Evolutionary conservation across 2,329 filamentous ascomycete species (phyloP).

Genomic region (Sclerotinia trifoliorum): DNA sequence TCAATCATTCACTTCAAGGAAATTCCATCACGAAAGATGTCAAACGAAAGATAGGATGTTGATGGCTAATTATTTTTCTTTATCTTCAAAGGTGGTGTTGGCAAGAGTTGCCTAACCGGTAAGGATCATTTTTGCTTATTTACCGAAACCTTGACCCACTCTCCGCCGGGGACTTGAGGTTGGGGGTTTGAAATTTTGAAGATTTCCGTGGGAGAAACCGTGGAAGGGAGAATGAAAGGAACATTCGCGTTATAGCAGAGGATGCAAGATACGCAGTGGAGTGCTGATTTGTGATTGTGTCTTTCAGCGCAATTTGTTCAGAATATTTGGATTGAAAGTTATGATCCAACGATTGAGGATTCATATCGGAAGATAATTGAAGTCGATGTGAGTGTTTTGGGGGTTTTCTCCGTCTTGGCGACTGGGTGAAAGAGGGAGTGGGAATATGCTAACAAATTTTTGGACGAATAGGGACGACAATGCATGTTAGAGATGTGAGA

Average conservation of each 20-base stretch:
- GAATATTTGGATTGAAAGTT: constrained; percentile 72
- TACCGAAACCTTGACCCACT: constrained; percentile 21
- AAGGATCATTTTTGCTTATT: constrained; percentile 36
- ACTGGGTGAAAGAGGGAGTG: not conserved
- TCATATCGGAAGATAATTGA: constrained; percentile 61
- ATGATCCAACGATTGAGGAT: constrained; percentile 62
- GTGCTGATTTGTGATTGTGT: constrained; percentile 18
- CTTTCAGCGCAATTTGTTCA: constrained; percentile 68
- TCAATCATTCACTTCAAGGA: not conserved
- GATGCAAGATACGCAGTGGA: not conserved
- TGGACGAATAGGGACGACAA: constrained; percentile 57
- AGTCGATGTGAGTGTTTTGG: constrained; percentile 59
- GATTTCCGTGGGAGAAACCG: not conserved
- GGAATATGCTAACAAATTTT: constrained; percentile 15
- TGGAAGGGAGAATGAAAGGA: not conserved
- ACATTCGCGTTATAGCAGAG: not conserved
- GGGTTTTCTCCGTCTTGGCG: not conserved
- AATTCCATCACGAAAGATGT: not conserved
- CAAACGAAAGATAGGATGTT: not conserved
- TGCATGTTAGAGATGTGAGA: constrained; percentile 69
- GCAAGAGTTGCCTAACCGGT: constrained; percentile 75
- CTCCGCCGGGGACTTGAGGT: constrained; percentile 7
- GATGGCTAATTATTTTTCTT: constrained; percentile 35
- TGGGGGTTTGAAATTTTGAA: constrained; percentile 4
- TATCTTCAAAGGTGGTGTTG: constrained; percentile 60